A percentile compares a stretch with the other conserved stretches of the same genome.
These are phyloP conservation scores for Monosporascus sp. DNA, from an alignment of 2,329 filamentous ascomycete species.

Conservation along the genomic window DNA sequence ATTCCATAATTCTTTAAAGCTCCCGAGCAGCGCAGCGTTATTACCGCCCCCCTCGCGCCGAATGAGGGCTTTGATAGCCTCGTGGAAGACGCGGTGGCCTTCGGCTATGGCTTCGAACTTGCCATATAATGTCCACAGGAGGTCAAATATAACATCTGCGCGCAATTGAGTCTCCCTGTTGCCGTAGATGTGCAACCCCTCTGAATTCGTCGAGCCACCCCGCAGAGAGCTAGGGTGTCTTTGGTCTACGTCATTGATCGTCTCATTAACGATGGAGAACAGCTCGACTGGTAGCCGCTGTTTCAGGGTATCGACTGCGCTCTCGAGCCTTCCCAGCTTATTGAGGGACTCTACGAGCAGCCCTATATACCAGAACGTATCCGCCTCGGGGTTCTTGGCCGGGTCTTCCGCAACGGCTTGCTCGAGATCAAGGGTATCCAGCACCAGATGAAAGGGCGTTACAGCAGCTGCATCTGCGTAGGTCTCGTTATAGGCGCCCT, in stretches of 20 bases:
- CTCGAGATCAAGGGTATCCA: constrained; percentile 58
- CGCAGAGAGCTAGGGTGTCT: constrained; percentile 80
- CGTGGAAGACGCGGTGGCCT: constrained; percentile 88
- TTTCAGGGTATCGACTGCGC: constrained; percentile 84
- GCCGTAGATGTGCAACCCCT: constrained; percentile 59
- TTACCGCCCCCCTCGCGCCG: constrained; percentile 69
- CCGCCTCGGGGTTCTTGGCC: constrained; percentile 87
- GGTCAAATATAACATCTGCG: constrained; percentile 81
- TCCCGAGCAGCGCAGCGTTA: constrained; percentile 66
- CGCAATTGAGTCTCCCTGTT: constrained; percentile 70
- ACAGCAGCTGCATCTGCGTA: constrained; percentile 42
- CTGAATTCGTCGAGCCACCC: constrained; percentile 47
- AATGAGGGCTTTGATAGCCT: constrained; percentile 82
- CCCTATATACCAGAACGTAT: constrained; percentile 91
- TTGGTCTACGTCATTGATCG: constrained; percentile 88
- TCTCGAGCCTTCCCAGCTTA: constrained; percentile 79
- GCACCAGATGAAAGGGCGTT: constrained; percentile 52
- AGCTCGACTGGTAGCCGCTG: constrained; percentile 90
- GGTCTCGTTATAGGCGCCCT: constrained; percentile 48
- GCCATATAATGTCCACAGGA: constrained; percentile 87
- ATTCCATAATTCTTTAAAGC: constrained; percentile 97
- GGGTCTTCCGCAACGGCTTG: constrained; percentile 73
- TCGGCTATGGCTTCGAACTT: constrained; percentile 98
- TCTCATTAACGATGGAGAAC: constrained; percentile 90
- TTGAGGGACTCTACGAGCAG: constrained; percentile 85